Percentiles rank a stretch among this genome's conserved stretches.
These are phyloP conservation scores for Hymenoscyphus fructigenus DNA, from an alignment of 2,329 filamentous ascomycete species.

Conservation along the genomic window DNA sequence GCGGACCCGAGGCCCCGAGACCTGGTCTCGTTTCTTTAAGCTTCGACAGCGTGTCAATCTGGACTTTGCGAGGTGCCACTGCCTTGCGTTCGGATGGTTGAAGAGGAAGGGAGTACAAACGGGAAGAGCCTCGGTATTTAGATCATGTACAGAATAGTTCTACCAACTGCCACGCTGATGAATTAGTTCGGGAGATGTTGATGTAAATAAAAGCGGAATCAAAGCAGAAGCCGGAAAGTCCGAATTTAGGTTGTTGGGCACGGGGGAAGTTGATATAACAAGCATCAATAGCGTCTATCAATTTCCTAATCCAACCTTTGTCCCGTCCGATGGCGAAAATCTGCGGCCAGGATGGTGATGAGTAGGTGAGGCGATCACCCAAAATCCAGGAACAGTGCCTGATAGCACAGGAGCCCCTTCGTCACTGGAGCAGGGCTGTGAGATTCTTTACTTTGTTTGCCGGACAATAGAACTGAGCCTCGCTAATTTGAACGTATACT, in stretches of 20 bases:
- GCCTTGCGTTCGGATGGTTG: not conserved
- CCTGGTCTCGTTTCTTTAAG: not conserved
- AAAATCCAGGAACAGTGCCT: not conserved
- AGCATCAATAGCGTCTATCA: not conserved
- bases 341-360: constrained; percentile 4
- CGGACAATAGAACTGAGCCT: not conserved
- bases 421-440: not conserved
- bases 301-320: not conserved
- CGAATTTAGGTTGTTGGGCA: not conserved
- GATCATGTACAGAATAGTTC: not conserved
- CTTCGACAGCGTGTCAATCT: not conserved
- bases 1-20: not conserved
- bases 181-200: not conserved
- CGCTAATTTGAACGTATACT: no score
- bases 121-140: not conserved
- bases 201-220: not conserved
- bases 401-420: no score
- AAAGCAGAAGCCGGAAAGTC: not conserved
- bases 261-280: not conserved
- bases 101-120: not conserved
- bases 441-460: not conserved
- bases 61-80: not conserved
- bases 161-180: not conserved
- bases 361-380: not conserved
- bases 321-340: not conserved